Percentiles rank a stretch among this genome's conserved stretches.
These are phyloP conservation scores for Kwoniella mangroviensis DNA, from an alignment of 768 basidiomycete genomes.

Conservation along the genomic window DNA sequence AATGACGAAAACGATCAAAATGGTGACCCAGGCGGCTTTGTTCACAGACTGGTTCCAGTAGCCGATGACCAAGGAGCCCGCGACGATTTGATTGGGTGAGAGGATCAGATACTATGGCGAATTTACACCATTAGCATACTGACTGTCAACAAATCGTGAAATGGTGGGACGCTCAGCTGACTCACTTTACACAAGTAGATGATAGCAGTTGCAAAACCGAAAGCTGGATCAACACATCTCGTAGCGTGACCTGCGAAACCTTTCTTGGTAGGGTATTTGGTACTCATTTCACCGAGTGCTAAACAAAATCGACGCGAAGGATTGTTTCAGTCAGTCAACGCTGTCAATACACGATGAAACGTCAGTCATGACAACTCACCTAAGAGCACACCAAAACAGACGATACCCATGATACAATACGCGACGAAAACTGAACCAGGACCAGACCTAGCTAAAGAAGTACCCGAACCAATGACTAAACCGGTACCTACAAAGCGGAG, in stretches of 20 bases:
- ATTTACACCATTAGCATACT: too few species aligned
- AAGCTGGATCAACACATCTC: slow-evolving; percentile 48
- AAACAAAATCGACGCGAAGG: too few species aligned
- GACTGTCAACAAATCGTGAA: too few species aligned
- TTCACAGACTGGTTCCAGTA: slow-evolving; percentile 26
- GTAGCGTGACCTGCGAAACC: slow-evolving; percentile 56
- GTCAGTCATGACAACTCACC: too few species aligned
- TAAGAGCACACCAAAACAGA: background rate
- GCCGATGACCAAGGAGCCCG: slow-evolving; percentile 39
- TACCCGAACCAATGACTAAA: slow-evolving; percentile 29
- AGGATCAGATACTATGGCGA: slow-evolving; percentile 57
- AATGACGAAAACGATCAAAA: slow-evolving; percentile 36
- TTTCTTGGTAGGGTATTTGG: slow-evolving; percentile 49
- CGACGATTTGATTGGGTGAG: slow-evolving; percentile 57
- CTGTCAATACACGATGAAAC: too few species aligned
- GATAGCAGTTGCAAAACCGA: slow-evolving; percentile 39
- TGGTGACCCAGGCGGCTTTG: slow-evolving; percentile 24
- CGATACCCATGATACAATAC: background rate
- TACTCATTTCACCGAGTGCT: slow-evolving; percentile 53
- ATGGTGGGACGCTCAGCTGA: background rate
- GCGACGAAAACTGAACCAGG: background rate
- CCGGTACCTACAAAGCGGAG: slow-evolving; percentile 37
- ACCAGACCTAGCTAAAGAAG: slow-evolving; percentile 17
- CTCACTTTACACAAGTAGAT: slow-evolving; percentile 32
- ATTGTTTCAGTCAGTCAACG: too few species aligned